Evolutionary conservation across 1,139 yeast genomes (phyloP), one percentile per base, ranked within the genome.

Genomic region (Suzukiozyma palmioleophila): DNA sequence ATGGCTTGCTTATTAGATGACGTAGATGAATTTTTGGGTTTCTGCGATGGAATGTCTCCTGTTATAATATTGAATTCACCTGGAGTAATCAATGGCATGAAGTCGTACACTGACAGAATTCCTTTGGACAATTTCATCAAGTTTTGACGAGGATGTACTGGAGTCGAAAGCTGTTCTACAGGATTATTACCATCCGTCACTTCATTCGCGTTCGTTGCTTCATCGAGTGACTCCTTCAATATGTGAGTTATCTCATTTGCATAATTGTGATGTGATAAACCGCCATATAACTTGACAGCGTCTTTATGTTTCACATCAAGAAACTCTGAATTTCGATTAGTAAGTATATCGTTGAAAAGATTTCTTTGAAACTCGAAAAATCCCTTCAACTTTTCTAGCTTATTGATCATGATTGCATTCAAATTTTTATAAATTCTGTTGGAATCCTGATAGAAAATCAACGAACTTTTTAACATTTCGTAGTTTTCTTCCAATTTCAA

Each of bases 41-140:
- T 62, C 21, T 52, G 47, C 16, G 52, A 51, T 0, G 67, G 65
- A 6, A 63, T 46, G 39, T 68, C 71, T 2, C 74, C 73, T 0
- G 75, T 69, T 16, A 71, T 65, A 14, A 68, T 45, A 34, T 60
- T 56, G 47, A 71, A 69, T 50, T 71, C 77, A 18, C 56, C 62
- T 2, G 57, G 49, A 1, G 70, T 58, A 1, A 66, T 53, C 32
- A 71, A 50, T 2, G 76, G 74, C 73, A 69, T 69, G 49, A 64
- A 69, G 48, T 71, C 77, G 42, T 66, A 65, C 16, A 66, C 66
- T n/a, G 53, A 38, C 18, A 46, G 44, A 21, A 11, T 22, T 24
- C 29, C 13, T 14, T 24, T 27, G 8, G 40, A 21, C 26, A 39
- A 31, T 12, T 32, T 45, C 15, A 33, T 33, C 32, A 43, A 26